A percentile compares a stretch with the other conserved stretches of the same genome.
Conservation (phyloP, 345 rosid genomes). For the Anacardium occidentale region DNA sequence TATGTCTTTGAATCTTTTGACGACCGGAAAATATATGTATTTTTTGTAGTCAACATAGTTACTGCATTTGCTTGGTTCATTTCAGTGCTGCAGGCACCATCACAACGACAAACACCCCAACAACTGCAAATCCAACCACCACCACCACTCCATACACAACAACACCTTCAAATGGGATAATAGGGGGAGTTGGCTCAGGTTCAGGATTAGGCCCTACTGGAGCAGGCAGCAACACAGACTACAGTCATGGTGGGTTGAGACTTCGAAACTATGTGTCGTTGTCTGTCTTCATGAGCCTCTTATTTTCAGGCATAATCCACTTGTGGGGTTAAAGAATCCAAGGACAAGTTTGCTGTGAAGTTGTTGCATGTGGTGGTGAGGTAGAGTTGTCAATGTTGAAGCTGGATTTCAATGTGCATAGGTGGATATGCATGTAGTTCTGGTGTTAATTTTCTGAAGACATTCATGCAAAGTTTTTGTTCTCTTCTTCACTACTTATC, state of each 20-base stretch:
- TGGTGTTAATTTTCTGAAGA: constrained; percentile 27
- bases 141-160: constrained; percentile 39
- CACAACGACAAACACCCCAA: constrained; percentile 18
- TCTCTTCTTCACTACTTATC: constrained; percentile 13
- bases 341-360: background rate
- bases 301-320: constrained; percentile 30
- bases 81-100: constrained; percentile 30
- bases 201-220: constrained; percentile 40
- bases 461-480: constrained; percentile 28
- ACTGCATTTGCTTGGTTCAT: background rate
- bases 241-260: constrained; percentile 31
- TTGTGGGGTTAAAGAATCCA: constrained; percentile 29
- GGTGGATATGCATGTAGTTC: constrained; percentile 34
- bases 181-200: constrained; percentile 36
- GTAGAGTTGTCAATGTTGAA: no score
- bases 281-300: constrained; percentile 7
- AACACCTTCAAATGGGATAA: constrained; percentile 48
- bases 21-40: background rate
- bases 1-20: background rate
- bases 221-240: constrained; percentile 44
- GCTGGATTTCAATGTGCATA: constrained; percentile 28
- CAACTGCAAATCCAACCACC: constrained; percentile 36
- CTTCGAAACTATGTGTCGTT: constrained; percentile 6
- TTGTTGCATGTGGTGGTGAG: no score
- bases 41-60: background rate